phyloP scores from a whole-genome alignment of 2,329 filamentous ascomycete genomes.

The Cordyceps militaris region DNA sequence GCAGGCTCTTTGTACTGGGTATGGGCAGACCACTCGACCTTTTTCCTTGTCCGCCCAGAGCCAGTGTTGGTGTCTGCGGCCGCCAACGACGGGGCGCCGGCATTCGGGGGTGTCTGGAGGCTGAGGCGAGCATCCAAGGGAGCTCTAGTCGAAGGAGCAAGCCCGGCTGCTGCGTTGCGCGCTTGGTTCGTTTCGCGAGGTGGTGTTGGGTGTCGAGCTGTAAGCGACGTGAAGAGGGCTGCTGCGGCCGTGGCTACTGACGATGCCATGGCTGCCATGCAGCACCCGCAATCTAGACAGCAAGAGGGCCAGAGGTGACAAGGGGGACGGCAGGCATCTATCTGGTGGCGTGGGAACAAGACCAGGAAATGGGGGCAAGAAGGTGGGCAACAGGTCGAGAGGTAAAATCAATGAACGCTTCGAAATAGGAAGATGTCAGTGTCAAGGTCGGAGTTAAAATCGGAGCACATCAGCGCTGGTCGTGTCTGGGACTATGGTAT shows the following conservation, averaged over 20 bases:
- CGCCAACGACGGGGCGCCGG: constrained; percentile 37
- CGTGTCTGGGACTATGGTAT: neutral
- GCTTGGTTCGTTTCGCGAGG: constrained; percentile 48
- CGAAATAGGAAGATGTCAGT: neutral
- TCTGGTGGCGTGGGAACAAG: neutral
- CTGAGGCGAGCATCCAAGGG: constrained; percentile 32
- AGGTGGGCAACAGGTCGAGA: too few relatives aligned
- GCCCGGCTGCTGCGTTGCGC: constrained; percentile 25
- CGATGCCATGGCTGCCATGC: constrained; percentile 36
- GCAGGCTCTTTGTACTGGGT: constrained; percentile 52
- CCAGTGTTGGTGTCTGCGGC: constrained; percentile 35
- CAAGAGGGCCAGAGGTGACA: constrained; percentile 15
- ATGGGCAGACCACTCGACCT: constrained; percentile 50
- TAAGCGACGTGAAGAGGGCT: constrained; percentile 42
- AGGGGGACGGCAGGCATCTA: constrained; percentile 3
- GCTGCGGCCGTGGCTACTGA: constrained; percentile 28
- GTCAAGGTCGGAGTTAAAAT: too few relatives aligned
- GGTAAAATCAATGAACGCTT: neutral
- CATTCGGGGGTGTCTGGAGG: constrained; percentile 47
- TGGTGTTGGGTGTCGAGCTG: constrained; percentile 58
- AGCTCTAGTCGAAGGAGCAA: constrained; percentile 29
- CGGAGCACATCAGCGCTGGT: neutral
- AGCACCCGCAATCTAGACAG: constrained; percentile 34
- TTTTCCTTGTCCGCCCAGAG: constrained; percentile 42
- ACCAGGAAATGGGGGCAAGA: neutral